Conservation (phyloP, 2,329 filamentous ascomycete species). For the Simplicillium sp. region DNA sequence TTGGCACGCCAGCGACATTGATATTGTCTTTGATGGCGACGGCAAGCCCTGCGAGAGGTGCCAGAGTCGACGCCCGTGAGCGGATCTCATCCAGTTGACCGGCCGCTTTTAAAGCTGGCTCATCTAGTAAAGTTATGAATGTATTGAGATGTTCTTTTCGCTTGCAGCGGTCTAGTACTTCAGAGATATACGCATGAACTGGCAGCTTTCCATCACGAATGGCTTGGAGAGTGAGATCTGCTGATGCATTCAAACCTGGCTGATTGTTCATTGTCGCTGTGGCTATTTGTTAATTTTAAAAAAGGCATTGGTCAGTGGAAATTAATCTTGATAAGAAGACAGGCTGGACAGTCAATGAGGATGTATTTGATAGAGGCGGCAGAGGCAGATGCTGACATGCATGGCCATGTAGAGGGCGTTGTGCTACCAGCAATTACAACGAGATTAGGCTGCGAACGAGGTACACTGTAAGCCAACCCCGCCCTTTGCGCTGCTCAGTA, state of each 20-base stretch:
- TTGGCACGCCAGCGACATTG: slow-evolving; percentile 8
- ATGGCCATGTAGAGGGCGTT: too few species aligned
- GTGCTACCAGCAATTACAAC: too few species aligned
- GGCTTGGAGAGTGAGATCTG: slow-evolving; percentile 4
- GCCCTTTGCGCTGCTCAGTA: too few species aligned
- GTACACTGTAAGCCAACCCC: too few species aligned
- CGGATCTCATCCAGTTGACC: slow-evolving; percentile 5
- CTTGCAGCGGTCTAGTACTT: slow-evolving; percentile 1
- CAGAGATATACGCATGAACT: slow-evolving; percentile 4
- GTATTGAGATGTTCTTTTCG: slow-evolving; percentile 3
- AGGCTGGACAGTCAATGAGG: too few species aligned
- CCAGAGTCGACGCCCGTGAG: slow-evolving; percentile 4
- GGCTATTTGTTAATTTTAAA: too few species aligned
- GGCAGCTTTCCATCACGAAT: slow-evolving; percentile 3
- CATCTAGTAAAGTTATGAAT: slow-evolving; percentile 2
- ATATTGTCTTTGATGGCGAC: slow-evolving; percentile 13
- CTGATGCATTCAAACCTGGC: neutral
- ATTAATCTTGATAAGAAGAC: too few species aligned
- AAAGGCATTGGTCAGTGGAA: too few species aligned
- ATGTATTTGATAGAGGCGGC: too few species aligned
- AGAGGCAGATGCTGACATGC: too few species aligned
- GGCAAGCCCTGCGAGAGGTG: slow-evolving; percentile 12
- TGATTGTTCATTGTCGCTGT: too few species aligned
- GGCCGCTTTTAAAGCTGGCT: slow-evolving; percentile 4
- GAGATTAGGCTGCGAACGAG: too few species aligned